Evolutionary conservation across 2,329 filamentous ascomycete species (phyloP), one percentile per base, ranked within the genome.

Genomic region (Diaporthe sp.): DNA sequence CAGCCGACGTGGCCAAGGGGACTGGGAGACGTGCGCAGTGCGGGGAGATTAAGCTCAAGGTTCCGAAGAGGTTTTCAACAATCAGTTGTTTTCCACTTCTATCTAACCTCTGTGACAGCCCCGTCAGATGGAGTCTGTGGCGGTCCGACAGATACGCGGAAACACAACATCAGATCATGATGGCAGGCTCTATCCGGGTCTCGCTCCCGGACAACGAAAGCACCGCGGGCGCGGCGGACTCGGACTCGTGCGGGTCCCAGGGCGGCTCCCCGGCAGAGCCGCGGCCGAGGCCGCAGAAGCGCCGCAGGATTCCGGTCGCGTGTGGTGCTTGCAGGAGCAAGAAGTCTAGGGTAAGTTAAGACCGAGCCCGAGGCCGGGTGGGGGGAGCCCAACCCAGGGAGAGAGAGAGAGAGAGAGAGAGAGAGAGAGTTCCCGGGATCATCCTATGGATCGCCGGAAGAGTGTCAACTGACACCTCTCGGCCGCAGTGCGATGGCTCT

Each of bases 241-340:
- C 72, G 51, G 31, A 72, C 67, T 49, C 58, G 9, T 49, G 49
- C 53, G 51, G 71, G 46, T 49, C 46, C 25, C 7, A 7, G 15
- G 59, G 46, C 57, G 51, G 59, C 17, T 44, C 70, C 10, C 57
- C 65, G 22, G 59, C 59, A 51, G 69, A 44, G 42, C 42, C 69
- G 25, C 68, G 31, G 42, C 31, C 68, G 57, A 62, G 75, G 13
- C 75, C 75, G 34, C 73, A 75, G 73, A 77, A 77, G 58, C 73
- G 75, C 10, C 69, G 74, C 49, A 75, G 75, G 37, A 75, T 77
- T 49, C 73, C 75, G 7, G 70, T 75, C 25, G 75, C 75, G 28
- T 77, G 75, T 19, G 73, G 75, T 70, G 74, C 73, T 15, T 77
- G 75, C 70, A 75, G 75, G 51, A 73, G 58, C 65, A 75, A 73